phyloP scores from a whole-genome alignment of 495 filamentous ascomycete species.

The Hamigera avellanea region DNA sequence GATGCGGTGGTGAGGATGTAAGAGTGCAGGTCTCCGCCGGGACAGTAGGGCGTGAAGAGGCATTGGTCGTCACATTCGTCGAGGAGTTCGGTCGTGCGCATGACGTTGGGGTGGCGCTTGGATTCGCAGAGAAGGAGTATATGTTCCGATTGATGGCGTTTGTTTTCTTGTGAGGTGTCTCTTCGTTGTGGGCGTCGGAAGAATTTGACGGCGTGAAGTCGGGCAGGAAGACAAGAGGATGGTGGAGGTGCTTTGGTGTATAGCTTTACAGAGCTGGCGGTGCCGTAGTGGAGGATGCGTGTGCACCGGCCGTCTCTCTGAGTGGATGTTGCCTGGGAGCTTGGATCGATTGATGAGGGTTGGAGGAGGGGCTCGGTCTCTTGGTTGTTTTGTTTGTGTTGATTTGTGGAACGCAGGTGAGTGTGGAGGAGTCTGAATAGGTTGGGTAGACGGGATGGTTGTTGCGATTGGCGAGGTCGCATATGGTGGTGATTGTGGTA shows the following conservation, averaged over 20 bases:
- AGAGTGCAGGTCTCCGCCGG: constrained; percentile 84
- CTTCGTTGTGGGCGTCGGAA: constrained; percentile 81
- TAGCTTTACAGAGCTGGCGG: constrained; percentile 17
- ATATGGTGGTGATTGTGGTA: too few relatives aligned
- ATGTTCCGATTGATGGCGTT: constrained; percentile 67
- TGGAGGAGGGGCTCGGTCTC: neutral
- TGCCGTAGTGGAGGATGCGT: constrained; percentile 21
- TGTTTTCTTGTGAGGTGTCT: too few relatives aligned
- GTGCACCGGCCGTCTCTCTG: constrained; percentile 18
- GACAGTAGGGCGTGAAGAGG: constrained; percentile 95
- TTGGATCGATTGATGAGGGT: neutral
- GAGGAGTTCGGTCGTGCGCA: constrained; percentile 82
- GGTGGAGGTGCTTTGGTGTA: constrained; percentile 9
- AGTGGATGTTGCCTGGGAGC: constrained; percentile 5
- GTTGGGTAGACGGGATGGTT: too few relatives aligned
- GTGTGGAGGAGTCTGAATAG: too few relatives aligned
- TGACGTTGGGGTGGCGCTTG: constrained; percentile 82
- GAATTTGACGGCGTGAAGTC: constrained; percentile 87
- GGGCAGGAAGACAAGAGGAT: constrained; percentile 16
- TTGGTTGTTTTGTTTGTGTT: too few relatives aligned
- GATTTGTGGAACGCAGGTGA: too few relatives aligned
- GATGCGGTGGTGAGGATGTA: constrained; percentile 71
- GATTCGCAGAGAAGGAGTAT: constrained; percentile 76
- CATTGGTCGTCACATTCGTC: constrained; percentile 91
- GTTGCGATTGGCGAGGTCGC: too few relatives aligned